These are phyloP conservation scores for Suhomyces prunicola DNA, from an alignment of 805 yeast genomes.

Conservation along the genomic window DNA sequence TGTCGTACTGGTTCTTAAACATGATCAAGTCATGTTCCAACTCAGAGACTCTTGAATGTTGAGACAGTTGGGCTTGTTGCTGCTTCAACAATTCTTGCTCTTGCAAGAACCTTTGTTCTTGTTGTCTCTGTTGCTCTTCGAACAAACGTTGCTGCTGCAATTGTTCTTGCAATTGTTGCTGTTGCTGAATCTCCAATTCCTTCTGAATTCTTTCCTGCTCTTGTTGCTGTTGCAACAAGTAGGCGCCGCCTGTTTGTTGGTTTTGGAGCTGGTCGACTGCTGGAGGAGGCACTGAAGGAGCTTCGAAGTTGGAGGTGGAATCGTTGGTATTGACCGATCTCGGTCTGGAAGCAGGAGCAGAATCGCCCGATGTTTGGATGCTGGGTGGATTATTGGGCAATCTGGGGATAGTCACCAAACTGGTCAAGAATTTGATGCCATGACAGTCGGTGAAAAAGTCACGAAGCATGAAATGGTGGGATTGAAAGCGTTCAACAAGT, in stretches of 20 bases:
- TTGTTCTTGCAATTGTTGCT: slow-evolving; percentile 65
- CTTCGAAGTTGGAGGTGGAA: slow-evolving; percentile 18
- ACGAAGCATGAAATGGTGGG: slow-evolving; percentile 68
- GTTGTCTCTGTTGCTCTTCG: slow-evolving; percentile 70
- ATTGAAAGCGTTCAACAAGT: slow-evolving; percentile 63
- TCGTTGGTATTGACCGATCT: slow-evolving; percentile 21
- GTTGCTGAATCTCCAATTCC: slow-evolving; percentile 61
- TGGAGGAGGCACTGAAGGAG: slow-evolving; percentile 39
- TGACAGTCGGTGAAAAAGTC: slow-evolving; percentile 91
- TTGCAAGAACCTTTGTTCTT: slow-evolving; percentile 62
- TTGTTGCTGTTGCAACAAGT: slow-evolving; percentile 46
- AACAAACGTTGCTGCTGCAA: slow-evolving; percentile 69
- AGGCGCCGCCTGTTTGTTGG: slow-evolving; percentile 52
- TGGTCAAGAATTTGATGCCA: slow-evolving; percentile 73
- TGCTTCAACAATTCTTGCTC: slow-evolving; percentile 64
- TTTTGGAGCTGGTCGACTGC: slow-evolving; percentile 34
- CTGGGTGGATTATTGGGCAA: slow-evolving; percentile 60
- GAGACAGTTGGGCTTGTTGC: slow-evolving; percentile 63
- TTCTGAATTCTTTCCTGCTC: slow-evolving; percentile 61
- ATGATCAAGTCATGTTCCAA: slow-evolving; percentile 76
- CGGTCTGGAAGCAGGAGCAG: slow-evolving; percentile 28
- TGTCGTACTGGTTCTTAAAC: slow-evolving; percentile 77
- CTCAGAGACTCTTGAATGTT: slow-evolving; percentile 75
- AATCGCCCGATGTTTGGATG: slow-evolving; percentile 46
- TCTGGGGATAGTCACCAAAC: slow-evolving; percentile 77